Conservation (phyloP, 495 filamentous ascomycete genomes). For the Poronia punctata region DNA sequence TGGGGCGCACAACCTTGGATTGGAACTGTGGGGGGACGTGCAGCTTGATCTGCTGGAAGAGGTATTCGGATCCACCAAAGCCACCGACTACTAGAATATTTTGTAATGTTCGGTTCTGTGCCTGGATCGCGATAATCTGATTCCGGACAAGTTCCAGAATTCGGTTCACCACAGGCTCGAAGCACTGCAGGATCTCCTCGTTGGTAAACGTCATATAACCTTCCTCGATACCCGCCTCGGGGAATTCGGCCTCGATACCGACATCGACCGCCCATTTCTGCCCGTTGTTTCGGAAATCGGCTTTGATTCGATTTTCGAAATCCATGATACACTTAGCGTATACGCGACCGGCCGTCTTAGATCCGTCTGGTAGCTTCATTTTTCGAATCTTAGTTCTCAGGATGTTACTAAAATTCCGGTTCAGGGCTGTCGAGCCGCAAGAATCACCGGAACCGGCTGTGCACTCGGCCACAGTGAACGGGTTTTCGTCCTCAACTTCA, state of each 20-base stretch:
- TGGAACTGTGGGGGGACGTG: conserved; percentile 75
- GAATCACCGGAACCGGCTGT: conserved; percentile 70
- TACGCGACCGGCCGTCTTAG: conserved; percentile 65
- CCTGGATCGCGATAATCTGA: conserved; percentile 73
- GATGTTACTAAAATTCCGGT: conserved; percentile 71
- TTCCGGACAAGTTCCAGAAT: conserved; percentile 68
- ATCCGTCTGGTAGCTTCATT: conserved; percentile 71
- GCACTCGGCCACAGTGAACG: conserved; percentile 67
- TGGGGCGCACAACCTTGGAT: conserved; percentile 67
- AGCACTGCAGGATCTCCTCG: conserved; percentile 72
- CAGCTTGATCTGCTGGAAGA: conserved; percentile 78
- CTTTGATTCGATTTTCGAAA: conserved; percentile 73
- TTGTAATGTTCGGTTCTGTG: conserved; percentile 63
- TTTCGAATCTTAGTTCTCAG: conserved; percentile 68
- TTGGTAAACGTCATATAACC: conserved; percentile 80
- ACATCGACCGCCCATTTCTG: conserved; percentile 75
- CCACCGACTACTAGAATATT: conserved; percentile 70
- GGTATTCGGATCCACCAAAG: conserved; percentile 69
- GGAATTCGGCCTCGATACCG: conserved; percentile 70
- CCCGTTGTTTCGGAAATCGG: conserved; percentile 73
- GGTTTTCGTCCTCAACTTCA: conserved; percentile 69
- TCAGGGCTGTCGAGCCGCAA: conserved; percentile 66
- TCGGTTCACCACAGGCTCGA: conserved; percentile 66
- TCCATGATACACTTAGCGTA: conserved; percentile 79
- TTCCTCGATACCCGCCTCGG: conserved; percentile 68